These are phyloP conservation scores for Picochlorum sp. DNA, from an alignment of 139 green algal genomes.

Conservation along the genomic window DNA sequence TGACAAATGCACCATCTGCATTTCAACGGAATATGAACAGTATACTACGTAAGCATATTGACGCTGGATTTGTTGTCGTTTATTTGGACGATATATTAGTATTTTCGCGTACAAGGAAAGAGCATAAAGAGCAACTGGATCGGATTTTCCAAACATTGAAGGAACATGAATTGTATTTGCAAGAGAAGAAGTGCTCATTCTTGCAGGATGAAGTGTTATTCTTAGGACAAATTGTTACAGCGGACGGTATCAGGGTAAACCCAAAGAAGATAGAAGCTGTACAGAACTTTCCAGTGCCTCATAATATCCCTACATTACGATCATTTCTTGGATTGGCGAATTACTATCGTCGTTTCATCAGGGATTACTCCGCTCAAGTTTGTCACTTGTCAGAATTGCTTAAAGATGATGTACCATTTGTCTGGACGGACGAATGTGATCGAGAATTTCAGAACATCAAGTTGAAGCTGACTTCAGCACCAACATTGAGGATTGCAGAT, in stretches of 20 bases:
- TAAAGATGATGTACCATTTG: slow-evolving; percentile 18
- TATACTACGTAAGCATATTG: slow-evolving; percentile 25
- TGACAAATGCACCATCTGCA: slow-evolving; percentile 45
- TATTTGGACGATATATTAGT: slow-evolving; percentile 65
- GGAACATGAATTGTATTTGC: slow-evolving; percentile 19
- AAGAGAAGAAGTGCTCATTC: slow-evolving; percentile 20
- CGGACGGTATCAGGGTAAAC: slow-evolving; percentile 19
- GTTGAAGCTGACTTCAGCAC: background rate
- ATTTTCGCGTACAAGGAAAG: slow-evolving; percentile 28
- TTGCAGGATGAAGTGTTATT: background rate
- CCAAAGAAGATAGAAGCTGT: slow-evolving; percentile 35
- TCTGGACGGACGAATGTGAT: slow-evolving; percentile 13
- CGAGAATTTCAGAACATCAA: slow-evolving; percentile 16
- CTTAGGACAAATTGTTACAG: slow-evolving; percentile 13
- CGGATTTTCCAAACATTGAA: slow-evolving; percentile 19
- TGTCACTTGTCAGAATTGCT: slow-evolving; percentile 29
- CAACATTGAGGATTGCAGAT: background rate
- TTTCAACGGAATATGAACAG: slow-evolving; percentile 49
- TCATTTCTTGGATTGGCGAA: slow-evolving; percentile 46
- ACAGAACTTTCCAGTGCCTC: slow-evolving; percentile 25
- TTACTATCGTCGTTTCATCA: slow-evolving; percentile 45
- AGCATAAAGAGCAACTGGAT: slow-evolving; percentile 38
- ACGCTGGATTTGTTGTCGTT: slow-evolving; percentile 37
- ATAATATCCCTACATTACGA: slow-evolving; percentile 16
- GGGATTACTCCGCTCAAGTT: slow-evolving; percentile 26